Evolutionary conservation across 352 stramenopile species (phyloP), one percentile per base, ranked within the genome.

Genomic region (Chrysophaeum taylorii): DNA sequence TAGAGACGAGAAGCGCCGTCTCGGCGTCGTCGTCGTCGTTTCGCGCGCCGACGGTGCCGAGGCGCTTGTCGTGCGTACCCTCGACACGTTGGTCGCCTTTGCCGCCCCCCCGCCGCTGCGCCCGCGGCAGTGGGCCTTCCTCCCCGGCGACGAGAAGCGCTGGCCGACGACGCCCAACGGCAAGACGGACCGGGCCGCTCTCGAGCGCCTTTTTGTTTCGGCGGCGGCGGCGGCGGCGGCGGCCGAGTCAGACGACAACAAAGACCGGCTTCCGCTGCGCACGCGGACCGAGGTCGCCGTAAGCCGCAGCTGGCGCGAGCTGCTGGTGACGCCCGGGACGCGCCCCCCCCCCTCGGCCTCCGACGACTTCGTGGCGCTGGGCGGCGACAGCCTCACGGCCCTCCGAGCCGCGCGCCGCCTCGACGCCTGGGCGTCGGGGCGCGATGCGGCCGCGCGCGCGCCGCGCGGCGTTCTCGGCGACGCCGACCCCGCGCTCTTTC

Each of bases 291-390:
- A 67, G 45, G 4, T 27, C 18, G 45, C 48, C 35, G 35, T 61
- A 33, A 63, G 21, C 29, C 37, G 12, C 42, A 23, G 23, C 69
- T 73, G 36, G 69, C 54, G 48, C 2, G 5, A 1, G 2, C 15
- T 0, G 38, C 68, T 1, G 57, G 35, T 21, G 0, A 39, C 0
- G 36, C 43, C 12, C 68, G 57, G 50, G 38, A 33, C 37, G 16
- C 12, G 14, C 25, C n/a, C 35, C 14, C 36, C 45, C 29, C 14
- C n/a, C 25, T 33, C 27, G 43, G 18, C 41, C 7, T 16, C 31
- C 14, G 53, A 36, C 31, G 70, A 74, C 63, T 74, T 74, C 43
- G 70, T 36, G 16, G 35, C 31, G 23, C 41, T 74, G 5, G 70
- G 70, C 45, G 70, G 70, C 25, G 70, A 74, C 45, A 66, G 38